Evolutionary conservation across 176 grass and related monocot genomes (phyloP).

Genomic region (Lolium perenne): DNA sequence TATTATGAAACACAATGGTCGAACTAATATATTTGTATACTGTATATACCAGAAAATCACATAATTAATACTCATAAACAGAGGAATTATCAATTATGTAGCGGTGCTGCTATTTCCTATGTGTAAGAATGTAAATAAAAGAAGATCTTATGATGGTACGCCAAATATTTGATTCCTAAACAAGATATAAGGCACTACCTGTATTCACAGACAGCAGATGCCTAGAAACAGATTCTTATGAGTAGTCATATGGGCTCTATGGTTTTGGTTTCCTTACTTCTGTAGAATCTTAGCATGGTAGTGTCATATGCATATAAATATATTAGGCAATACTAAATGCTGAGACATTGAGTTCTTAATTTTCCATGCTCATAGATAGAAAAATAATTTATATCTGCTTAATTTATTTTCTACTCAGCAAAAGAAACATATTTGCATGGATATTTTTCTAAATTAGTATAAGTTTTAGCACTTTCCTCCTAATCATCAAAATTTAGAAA

Average conservation of each 20-base stretch:
- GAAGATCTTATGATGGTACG: neutral
- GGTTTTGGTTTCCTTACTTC: neutral
- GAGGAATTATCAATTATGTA: neutral
- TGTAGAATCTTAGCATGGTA: neutral
- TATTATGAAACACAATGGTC: neutral
- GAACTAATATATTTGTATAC: neutral
- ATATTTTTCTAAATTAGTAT: neutral
- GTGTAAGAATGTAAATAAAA: constrained; percentile 3
- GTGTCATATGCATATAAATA: neutral
- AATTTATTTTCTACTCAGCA: constrained; percentile 7
- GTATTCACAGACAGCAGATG: neutral
- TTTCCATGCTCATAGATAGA: neutral
- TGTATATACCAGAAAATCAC: too few species aligned
- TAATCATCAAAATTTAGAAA: neutral
- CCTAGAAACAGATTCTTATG: neutral
- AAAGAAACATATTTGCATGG: neutral
- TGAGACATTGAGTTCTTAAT: neutral
- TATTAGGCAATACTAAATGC: neutral
- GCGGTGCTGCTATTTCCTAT: neutral
- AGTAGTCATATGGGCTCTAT: neutral
- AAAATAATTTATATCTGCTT: neutral
- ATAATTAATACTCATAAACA: neutral
- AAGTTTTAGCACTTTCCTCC: neutral
- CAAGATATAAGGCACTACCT: neutral
- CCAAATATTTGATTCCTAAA: neutral